Evolutionary conservation across 371 early-diverging fungal species (phyloP), one percentile per base, ranked within the genome.

Genomic region (Blastocladiella emersonii): DNA sequence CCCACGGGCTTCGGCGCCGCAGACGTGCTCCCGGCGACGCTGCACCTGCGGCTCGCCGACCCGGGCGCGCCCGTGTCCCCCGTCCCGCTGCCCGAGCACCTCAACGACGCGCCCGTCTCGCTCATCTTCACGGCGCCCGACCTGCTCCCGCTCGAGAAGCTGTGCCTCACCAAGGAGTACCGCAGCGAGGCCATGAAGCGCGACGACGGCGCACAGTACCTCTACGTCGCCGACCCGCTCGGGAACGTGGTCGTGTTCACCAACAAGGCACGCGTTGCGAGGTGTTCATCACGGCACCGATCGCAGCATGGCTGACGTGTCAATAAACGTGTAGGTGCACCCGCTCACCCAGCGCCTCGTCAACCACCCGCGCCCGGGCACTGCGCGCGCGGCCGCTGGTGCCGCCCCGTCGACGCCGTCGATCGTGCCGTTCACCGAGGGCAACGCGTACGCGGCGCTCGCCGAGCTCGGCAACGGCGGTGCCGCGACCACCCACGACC

Each of bases 191-290:
- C 12, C 12, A 44, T 44, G 45, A 44, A 5, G 3, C 45, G 45
- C 19, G 21, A 44, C 3, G 45, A 44, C 36, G 61, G 39, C 37
- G 59, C 67, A 19, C 67, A 73, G 60, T 73, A 76, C 57, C 68
- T 88, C 56, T 82, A 77, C 65, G 77, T 82, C 2, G 80, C 78
- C 48, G 92, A 91, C 67, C 90, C 92, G 49, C 75, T 91, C 61
- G 81, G 85, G 66, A 90, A 88, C 73, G 74, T 84, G 53, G 64
- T 89, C 57, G 67, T 81, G 56, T 89, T 91, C 62, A 82, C 83
- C 25, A 73, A 83, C 61, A 75, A 76, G 56, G 73, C 72, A 34
- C 72, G 78, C 63, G 78, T 86, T 23, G 77, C 83, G n/a, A n/a
- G n/a, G n/a, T n/a, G n/a, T n/a, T n/a, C n/a, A n/a, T n/a, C n/a